Percentiles rank a stretch among this genome's conserved stretches.
Conservation (phyloP, 2,329 filamentous ascomycete genomes). For the Alternaria postmessia region DNA sequence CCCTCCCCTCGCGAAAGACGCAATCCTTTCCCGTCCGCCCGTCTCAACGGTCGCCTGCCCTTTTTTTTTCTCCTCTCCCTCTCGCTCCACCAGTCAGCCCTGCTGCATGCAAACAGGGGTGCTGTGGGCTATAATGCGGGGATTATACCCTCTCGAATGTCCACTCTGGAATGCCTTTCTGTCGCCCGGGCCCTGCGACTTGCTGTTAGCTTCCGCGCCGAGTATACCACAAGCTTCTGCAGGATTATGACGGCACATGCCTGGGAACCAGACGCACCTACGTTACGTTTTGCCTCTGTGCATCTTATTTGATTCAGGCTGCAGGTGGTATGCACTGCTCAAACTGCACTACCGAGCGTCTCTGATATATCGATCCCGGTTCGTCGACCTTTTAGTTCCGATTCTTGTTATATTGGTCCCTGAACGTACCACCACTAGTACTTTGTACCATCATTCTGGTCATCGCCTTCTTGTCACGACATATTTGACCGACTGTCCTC, state of each 20-base stretch:
- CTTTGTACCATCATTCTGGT: conserved; percentile 21
- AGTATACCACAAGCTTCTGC: conserved; percentile 13
- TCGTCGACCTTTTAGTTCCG: conserved; percentile 16
- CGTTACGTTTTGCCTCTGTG: conserved; percentile 15
- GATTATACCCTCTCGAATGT: conserved; percentile 28
- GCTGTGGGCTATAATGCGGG: conserved; percentile 43
- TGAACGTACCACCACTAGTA: conserved; percentile 11
- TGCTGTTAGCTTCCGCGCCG: conserved; percentile 18
- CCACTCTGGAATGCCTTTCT: conserved; percentile 30
- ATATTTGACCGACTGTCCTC: conserved; percentile 14
- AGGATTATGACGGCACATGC: conserved; percentile 19
- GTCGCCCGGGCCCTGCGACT: conserved; percentile 21
- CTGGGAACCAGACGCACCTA: conserved; percentile 13
- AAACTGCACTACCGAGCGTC: conserved; percentile 16
- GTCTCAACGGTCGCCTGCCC: conserved; percentile 34
- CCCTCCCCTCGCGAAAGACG: conserved; percentile 11
- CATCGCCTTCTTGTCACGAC: conserved; percentile 12
- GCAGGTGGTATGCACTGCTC: conserved; percentile 26
- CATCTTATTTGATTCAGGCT: conserved; percentile 24
- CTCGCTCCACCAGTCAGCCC: conserved; percentile 16
- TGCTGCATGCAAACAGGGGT: conserved; percentile 26
- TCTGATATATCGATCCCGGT: conserved; percentile 29
- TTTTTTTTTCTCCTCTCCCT: conserved; percentile 12
- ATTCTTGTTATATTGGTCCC: conserved; percentile 24
- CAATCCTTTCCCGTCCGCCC: conserved; percentile 34